These are phyloP conservation scores for Anisodus tanguticus DNA, from an alignment of 257 asterid genomes.

Conservation along the genomic window DNA sequence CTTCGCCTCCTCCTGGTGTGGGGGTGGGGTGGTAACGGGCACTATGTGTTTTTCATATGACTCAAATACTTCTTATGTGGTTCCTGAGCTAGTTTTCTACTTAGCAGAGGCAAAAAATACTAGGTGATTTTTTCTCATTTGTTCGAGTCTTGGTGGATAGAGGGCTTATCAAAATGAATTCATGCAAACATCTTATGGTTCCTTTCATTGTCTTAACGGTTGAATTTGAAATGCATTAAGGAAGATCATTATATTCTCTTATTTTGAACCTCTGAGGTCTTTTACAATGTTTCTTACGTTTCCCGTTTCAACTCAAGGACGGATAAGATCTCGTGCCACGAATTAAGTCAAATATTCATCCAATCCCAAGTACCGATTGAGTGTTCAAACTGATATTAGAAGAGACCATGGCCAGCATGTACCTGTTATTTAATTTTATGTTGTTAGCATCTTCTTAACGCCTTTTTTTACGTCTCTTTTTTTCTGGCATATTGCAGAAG, in stretches of 20 bases:
- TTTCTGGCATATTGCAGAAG: constrained; percentile 55
- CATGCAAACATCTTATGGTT: not conserved
- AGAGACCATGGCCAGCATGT: not conserved
- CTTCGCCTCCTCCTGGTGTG: not conserved
- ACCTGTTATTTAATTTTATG: not conserved
- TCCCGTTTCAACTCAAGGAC: not conserved
- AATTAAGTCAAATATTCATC: not conserved
- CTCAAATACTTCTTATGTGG: not conserved
- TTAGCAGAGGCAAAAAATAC: too few species aligned
- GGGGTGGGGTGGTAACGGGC: not conserved
- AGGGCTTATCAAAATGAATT: not conserved
- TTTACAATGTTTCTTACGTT: not conserved
- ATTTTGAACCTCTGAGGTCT: not conserved
- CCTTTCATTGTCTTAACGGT: not conserved
- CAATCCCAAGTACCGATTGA: not conserved
- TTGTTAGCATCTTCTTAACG: not conserved
- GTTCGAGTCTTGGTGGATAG: too few species aligned
- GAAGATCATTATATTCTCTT: not conserved
- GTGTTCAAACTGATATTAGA: not conserved
- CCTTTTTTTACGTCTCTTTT: constrained; percentile 27
- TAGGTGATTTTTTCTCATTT: too few species aligned
- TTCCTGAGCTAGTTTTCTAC: not conserved
- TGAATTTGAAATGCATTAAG: not conserved
- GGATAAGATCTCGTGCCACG: not conserved
- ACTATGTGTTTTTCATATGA: not conserved